phyloP scores from a whole-genome alignment of 208 protist species.

The Wallacemonas sp. region DNA sequence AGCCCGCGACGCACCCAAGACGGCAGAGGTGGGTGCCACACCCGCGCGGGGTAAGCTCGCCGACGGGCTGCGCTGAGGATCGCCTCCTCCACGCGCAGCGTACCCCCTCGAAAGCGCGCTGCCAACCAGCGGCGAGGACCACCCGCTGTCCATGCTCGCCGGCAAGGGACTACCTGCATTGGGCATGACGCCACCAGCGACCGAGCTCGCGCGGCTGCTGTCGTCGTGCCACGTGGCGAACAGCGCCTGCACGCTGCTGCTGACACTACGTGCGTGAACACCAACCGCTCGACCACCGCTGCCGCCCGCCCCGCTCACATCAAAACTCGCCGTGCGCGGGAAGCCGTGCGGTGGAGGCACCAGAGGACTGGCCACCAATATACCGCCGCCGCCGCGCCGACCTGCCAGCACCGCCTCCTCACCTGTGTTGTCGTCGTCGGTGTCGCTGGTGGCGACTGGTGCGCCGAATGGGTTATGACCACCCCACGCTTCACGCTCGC shows the following conservation, averaged over 20 bases:
- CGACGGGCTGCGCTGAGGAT: not conserved
- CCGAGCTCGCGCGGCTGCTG: not conserved
- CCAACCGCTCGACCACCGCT: too few species aligned
- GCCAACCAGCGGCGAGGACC: not conserved
- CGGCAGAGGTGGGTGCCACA: not conserved
- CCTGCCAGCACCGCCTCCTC: not conserved
- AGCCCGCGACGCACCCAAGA: not conserved
- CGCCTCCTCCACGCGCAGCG: not conserved
- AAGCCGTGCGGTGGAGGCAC: not conserved
- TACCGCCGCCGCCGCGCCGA: not conserved
- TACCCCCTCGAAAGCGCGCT: not conserved
- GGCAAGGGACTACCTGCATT: too few species aligned
- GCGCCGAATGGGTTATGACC: not conserved
- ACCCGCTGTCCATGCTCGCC: too few species aligned
- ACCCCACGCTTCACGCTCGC: not conserved
- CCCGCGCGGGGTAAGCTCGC: not conserved
- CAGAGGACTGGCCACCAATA: conserved; percentile 5
- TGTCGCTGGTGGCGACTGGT: not conserved
- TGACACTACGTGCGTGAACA: too few species aligned
- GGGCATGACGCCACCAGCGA: not conserved
- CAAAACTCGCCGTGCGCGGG: not conserved
- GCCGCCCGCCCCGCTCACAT: too few species aligned
- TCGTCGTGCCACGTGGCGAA: not conserved
- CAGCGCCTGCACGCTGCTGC: not conserved
- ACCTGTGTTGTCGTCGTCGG: not conserved